Base-by-base conservation (phyloP, 2,329 filamentous ascomycete genomes). In the Chrysoporthe deuterocubensis region DNA sequence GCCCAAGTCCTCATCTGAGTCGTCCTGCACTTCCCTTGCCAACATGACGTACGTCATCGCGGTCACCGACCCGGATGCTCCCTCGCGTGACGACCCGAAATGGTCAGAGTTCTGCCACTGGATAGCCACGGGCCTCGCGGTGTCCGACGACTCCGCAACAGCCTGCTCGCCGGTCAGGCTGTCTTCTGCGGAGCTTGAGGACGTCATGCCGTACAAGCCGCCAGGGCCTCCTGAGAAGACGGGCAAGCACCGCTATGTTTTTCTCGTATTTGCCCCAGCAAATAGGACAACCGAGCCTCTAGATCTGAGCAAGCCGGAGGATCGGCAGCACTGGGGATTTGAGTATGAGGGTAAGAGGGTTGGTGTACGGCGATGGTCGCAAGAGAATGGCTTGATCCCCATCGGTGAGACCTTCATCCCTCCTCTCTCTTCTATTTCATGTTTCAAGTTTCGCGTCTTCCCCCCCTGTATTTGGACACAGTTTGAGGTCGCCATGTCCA, bases 21-120 rank as follows among this genome's bases (percentile, higher is more conserved):
- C 58, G 4, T 2, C 43, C 13, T 54, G 57, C 46, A 52, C 40
- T 46, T 64, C 57, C 14, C 5, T 54, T 16, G 13, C 67, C 21
- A 67, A 71, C 58, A 57, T 74, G 62, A 74, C 73, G 14, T 78
- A 78, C 65, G 72, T 74, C 6, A 68, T 81, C 60, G 72, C 76
- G 4, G 71, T 82, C 6, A 81, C 79, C 4, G 81, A 83, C 71
- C 81, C 81, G 0, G 81, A 83, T 64, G 81, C 81, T 0, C 79
- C 80, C 0, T 81, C 80, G 0, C 77, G 79, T 4, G 74, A 80
- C 52, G 72, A 83, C 65, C 80, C 81, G 2, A 77, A 80, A 66
- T 82, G 79, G 80, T 78, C 80, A 7, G 81, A 83, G 74, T 77
- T 82, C 72, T 83, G 81, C 69, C 81, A 83, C 72, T 83, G 80